Evolutionary conservation across 108 stramenopile genomes (phyloP).

Genomic region (Aurantiochytrium sp.): DNA sequence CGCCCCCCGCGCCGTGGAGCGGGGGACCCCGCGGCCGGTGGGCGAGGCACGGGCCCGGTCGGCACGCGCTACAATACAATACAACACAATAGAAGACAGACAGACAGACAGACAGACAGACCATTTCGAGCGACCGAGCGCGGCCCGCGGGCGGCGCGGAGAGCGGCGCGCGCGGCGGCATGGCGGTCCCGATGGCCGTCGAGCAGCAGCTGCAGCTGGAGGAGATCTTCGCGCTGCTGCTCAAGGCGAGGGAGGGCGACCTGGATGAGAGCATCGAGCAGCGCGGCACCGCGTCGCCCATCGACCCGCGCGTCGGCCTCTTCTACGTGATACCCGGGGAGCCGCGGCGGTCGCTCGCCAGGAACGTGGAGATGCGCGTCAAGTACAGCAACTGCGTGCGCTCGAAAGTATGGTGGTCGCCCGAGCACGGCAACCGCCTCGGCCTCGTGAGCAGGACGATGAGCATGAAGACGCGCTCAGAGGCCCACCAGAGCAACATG

Average conservation of each 20-base stretch:
- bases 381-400: slow-evolving; percentile 7
- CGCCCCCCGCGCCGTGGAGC: too few species aligned
- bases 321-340: neutral
- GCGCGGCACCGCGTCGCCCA: neutral
- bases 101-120: too few species aligned
- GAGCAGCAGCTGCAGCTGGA: neutral
- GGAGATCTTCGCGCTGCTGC: slow-evolving; percentile 22
- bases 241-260: neutral
- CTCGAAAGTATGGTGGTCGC: neutral
- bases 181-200: neutral
- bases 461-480: slow-evolving; percentile 17
- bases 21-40: too few species aligned
- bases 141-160: neutral
- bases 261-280: neutral
- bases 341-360: neutral
- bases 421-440: neutral
- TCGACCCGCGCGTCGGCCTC: neutral
- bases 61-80: too few species aligned
- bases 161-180: neutral
- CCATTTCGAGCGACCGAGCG: neutral
- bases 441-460: neutral
- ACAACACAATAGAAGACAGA: too few species aligned
- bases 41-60: too few species aligned
- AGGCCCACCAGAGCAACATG: neutral
- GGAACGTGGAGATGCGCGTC: neutral